A percentile compares a stretch with the other conserved stretches of the same genome.
Conservation (phyloP, 1,284 basidiomycete genomes). For the Ustilago trichophora region DNA sequence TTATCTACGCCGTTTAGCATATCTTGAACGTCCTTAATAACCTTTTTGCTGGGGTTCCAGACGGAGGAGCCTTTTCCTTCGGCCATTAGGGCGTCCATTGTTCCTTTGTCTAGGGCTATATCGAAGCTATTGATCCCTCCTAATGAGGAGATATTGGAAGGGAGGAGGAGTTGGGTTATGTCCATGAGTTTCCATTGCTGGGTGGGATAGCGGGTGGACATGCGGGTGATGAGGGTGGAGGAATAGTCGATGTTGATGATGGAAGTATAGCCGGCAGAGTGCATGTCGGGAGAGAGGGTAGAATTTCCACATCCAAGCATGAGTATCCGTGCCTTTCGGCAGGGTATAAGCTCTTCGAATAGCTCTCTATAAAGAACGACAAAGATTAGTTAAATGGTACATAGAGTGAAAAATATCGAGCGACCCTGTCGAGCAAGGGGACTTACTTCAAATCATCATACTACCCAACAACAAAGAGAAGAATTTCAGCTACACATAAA, state of each 20-base stretch:
- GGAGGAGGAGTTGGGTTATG: constrained; percentile 49
- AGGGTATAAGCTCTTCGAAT: constrained; percentile 50
- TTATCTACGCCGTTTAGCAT: constrained; percentile 56
- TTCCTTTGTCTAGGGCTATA: constrained; percentile 62
- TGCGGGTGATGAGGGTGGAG: constrained; percentile 46
- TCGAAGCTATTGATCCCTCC: constrained; percentile 52
- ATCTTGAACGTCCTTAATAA: constrained; percentile 31
- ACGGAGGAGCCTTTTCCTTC: constrained; percentile 42
- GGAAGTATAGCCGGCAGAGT: constrained; percentile 41
- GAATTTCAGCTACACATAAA: no score
- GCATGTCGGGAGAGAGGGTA: constrained; percentile 56
- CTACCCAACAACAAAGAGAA: no score
- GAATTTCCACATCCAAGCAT: constrained; percentile 64
- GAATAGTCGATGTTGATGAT: constrained; percentile 60
- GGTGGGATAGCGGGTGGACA: constrained; percentile 41
- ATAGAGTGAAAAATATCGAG: no score
- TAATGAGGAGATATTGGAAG: constrained; percentile 26
- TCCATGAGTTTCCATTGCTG: constrained; percentile 56
- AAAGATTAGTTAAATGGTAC: no score
- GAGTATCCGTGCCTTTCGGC: constrained; percentile 45
- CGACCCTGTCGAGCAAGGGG: no score
- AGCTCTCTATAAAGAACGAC: constrained; percentile 32
- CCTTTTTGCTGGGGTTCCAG: constrained; percentile 54
- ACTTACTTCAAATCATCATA: constrained; percentile 12
- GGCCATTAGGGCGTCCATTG: constrained; percentile 65